These are phyloP conservation scores for Byssothecium circinans DNA, from an alignment of 2,329 filamentous ascomycete species.

Conservation along the genomic window DNA sequence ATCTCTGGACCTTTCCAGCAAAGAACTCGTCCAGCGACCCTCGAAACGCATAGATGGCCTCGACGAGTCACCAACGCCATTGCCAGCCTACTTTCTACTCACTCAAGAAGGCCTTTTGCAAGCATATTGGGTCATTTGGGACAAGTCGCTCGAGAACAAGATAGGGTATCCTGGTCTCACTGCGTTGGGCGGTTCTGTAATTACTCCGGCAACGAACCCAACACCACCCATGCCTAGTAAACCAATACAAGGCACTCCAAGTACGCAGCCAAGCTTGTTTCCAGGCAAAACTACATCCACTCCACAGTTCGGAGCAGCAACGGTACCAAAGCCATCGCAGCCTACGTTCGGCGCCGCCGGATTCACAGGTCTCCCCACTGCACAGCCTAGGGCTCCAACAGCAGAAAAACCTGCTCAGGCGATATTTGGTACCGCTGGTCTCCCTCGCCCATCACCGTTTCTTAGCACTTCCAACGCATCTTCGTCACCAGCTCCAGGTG, in stretches of 20 bases:
- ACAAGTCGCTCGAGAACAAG: constrained; percentile 76
- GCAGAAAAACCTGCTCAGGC: neutral
- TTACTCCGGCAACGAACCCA: constrained; percentile 31
- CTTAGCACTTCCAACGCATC: constrained; percentile 1
- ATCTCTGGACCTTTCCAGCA: constrained; percentile 80
- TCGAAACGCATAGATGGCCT: constrained; percentile 77
- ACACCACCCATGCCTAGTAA: constrained; percentile 6
- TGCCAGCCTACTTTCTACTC: constrained; percentile 81
- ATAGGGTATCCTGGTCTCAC: constrained; percentile 73
- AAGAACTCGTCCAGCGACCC: constrained; percentile 75
- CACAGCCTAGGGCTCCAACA: neutral
- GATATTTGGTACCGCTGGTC: constrained; percentile 26
- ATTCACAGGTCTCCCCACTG: neutral
- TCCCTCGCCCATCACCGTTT: constrained; percentile 25
- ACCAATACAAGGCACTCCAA: constrained; percentile 17
- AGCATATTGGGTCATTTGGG: constrained; percentile 90
- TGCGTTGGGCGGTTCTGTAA: constrained; percentile 37
- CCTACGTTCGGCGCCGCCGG: neutral
- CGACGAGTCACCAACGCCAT: constrained; percentile 73
- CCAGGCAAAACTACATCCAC: constrained; percentile 14
- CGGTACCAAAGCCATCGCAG: neutral
- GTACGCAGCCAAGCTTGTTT: constrained; percentile 10
- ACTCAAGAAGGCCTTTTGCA: constrained; percentile 86
- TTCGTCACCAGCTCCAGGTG: constrained; percentile 28
- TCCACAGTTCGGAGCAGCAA: constrained; percentile 28